Evolutionary conservation across 768 basidiomycete species (phyloP).

Genomic region (Mrakia hoshinonis): DNA sequence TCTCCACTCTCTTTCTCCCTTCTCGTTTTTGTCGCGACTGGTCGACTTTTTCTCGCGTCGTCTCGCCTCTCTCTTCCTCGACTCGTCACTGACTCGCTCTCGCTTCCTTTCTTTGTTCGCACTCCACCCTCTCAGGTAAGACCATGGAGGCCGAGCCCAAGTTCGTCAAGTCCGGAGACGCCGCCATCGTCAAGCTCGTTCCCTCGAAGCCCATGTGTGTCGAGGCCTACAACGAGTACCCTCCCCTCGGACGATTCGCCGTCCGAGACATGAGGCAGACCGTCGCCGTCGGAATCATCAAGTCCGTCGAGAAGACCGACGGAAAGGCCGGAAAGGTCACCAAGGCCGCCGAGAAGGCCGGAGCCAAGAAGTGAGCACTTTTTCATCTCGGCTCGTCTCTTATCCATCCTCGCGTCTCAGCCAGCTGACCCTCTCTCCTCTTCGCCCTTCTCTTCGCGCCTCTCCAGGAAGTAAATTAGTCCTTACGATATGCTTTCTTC

Average conservation of each 20-base stretch:
- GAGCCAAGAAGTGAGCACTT: slow-evolving; percentile 4
- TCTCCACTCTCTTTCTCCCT: too few relatives aligned
- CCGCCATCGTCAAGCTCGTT: slow-evolving; percentile 94
- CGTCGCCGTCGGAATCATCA: slow-evolving; percentile 97
- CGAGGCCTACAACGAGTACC: slow-evolving; percentile 91
- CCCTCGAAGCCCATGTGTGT: slow-evolving; percentile 95
- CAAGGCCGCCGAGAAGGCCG: slow-evolving; percentile 81
- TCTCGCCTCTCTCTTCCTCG: too few relatives aligned
- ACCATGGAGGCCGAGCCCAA: slow-evolving; percentile 78
- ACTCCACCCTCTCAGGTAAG: slow-evolving; percentile 46
- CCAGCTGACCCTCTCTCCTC: too few relatives aligned
- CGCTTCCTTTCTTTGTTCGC: too few relatives aligned
- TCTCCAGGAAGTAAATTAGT: too few relatives aligned
- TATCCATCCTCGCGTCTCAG: too few relatives aligned
- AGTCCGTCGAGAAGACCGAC: slow-evolving; percentile 55
- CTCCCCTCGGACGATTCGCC: slow-evolving; percentile 80
- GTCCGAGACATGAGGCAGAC: slow-evolving; percentile 78
- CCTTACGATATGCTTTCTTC: too few relatives aligned
- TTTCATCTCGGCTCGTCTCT: too few relatives aligned
- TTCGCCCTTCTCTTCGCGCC: too few relatives aligned
- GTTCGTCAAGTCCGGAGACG: slow-evolving; percentile 99
- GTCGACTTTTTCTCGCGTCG: too few relatives aligned
- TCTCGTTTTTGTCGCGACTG: too few relatives aligned
- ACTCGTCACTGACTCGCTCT: too few relatives aligned
- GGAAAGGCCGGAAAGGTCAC: slow-evolving; percentile 70